Evolutionary conservation across 163 green algal species (phyloP).

Genomic region (Volvox carteri): DNA sequence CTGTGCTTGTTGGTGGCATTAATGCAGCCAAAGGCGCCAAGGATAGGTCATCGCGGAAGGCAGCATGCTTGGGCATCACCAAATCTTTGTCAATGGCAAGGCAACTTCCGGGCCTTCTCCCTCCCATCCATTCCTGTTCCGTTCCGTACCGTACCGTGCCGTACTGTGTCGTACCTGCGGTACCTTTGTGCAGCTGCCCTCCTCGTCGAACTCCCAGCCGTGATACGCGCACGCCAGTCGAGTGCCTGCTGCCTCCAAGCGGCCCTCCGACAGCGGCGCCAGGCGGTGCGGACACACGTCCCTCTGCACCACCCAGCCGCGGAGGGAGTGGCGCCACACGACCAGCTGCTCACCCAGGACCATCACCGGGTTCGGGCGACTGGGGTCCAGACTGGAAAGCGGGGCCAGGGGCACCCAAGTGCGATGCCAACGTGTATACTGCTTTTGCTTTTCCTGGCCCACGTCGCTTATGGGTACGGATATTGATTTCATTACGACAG

Average conservation of each 20-base stretch:
- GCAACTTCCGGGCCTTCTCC: no score
- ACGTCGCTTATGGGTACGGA: no score
- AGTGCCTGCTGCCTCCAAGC: slow-evolving; percentile 67
- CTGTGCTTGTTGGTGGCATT: no score
- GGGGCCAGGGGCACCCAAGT: slow-evolving; percentile 23
- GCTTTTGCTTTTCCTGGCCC: no score
- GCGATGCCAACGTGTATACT: slow-evolving; percentile 6
- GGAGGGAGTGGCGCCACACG: slow-evolving; percentile 46
- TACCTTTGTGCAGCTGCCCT: slow-evolving; percentile 71
- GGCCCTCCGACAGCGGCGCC: slow-evolving; percentile 73
- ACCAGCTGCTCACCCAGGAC: slow-evolving; percentile 63
- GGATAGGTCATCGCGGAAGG: no score
- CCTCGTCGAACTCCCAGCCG: slow-evolving; percentile 77
- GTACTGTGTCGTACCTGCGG: slow-evolving; percentile 79
- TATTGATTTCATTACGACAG: no score
- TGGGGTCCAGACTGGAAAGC: slow-evolving; percentile 40
- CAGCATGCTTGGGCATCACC: no score
- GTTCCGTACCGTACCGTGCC: no score
- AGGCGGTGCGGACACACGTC: slow-evolving; percentile 60
- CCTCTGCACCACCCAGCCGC: slow-evolving; percentile 15
- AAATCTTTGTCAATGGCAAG: no score
- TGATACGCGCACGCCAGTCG: slow-evolving; percentile 81
- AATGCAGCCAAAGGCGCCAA: no score
- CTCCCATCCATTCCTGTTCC: no score
- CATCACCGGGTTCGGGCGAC: slow-evolving; percentile 50